Evolutionary conservation across 805 yeast species (phyloP).

Genomic region (Cyberlindnera americana): DNA sequence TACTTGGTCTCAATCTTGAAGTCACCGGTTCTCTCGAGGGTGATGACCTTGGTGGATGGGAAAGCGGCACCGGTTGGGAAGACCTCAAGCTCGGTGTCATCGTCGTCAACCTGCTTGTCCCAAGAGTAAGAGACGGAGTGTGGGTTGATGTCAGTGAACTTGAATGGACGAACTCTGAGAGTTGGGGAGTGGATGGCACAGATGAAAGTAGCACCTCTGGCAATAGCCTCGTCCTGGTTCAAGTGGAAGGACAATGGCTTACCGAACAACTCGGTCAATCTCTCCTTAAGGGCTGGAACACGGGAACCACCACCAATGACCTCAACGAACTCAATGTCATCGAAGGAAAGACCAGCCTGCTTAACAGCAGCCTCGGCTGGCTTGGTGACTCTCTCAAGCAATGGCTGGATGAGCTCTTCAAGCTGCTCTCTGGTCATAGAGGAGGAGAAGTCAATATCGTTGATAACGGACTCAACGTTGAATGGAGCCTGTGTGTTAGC

Average conservation of each 20-base stretch:
- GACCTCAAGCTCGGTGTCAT: slow-evolving; percentile 86
- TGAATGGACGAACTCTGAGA: slow-evolving; percentile 96
- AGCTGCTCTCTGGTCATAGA: slow-evolving; percentile 86
- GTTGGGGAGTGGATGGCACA: slow-evolving; percentile 99
- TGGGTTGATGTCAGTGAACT: slow-evolving; percentile 92
- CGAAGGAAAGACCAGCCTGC: slow-evolving; percentile 68
- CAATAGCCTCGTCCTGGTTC: slow-evolving; percentile 99
- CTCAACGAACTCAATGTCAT: slow-evolving; percentile 86
- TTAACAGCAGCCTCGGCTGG: slow-evolving; percentile 83
- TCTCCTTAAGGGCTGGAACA: slow-evolving; percentile 89
- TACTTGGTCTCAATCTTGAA: slow-evolving; percentile 83
- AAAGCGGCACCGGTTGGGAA: slow-evolving; percentile 90
- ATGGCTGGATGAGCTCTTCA: slow-evolving; percentile 84
- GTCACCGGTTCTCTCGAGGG: slow-evolving; percentile 87
- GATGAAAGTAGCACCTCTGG: slow-evolving; percentile 98
- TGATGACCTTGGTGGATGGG: slow-evolving; percentile 95
- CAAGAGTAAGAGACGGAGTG: slow-evolving; percentile 92
- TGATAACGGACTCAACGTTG: slow-evolving; percentile 93
- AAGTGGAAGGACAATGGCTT: slow-evolving; percentile 88
- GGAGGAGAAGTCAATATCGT: slow-evolving; percentile 93
- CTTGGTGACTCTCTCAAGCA: slow-evolving; percentile 66
- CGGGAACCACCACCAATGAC: slow-evolving; percentile 98
- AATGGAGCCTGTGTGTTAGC: slow-evolving; percentile 95
- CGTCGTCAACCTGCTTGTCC: slow-evolving; percentile 92
- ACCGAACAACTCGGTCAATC: slow-evolving; percentile 74